phyloP scores from a whole-genome alignment of 228 moss, liverwort and hornwort genomes.

The Sphagnum magellanicum region DNA sequence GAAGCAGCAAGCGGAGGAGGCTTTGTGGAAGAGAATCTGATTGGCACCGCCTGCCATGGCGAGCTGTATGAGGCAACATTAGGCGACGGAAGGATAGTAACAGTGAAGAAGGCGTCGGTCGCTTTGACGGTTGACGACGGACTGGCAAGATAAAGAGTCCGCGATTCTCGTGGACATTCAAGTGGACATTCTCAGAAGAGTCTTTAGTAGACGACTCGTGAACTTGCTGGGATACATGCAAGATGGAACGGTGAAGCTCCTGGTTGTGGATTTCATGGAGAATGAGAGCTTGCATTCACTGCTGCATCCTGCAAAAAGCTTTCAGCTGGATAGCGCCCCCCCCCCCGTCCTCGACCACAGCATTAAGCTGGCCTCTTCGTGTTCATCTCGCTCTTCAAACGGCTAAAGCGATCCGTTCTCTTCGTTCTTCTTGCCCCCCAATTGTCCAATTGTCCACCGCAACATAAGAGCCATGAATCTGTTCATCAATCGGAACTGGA shows the following conservation, averaged over 20 bases:
- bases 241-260: slow-evolving; percentile 27
- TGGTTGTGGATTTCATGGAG: slow-evolving; percentile 43
- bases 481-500: slow-evolving; percentile 37
- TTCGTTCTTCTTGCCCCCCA: slow-evolving; percentile 40
- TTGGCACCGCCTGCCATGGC: slow-evolving; percentile 45
- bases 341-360: too few relatives aligned
- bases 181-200: slow-evolving; percentile 30
- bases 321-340: slow-evolving; percentile 5
- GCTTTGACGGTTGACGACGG: slow-evolving; percentile 13
- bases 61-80: slow-evolving; percentile 36
- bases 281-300: slow-evolving; percentile 38
- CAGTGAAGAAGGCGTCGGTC: slow-evolving; percentile 27
- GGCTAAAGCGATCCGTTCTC: slow-evolving; percentile 32
- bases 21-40: slow-evolving; percentile 19
- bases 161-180: slow-evolving; percentile 40
- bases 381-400: slow-evolving; percentile 38
- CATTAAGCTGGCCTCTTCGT: slow-evolving; percentile 35
- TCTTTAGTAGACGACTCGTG: slow-evolving; percentile 35
- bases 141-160: slow-evolving; percentile 14
- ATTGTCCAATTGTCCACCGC: slow-evolving; percentile 43
- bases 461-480: slow-evolving; percentile 43
- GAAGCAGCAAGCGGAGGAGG: slow-evolving; percentile 22
- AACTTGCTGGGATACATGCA: slow-evolving; percentile 36
- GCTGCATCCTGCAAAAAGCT: slow-evolving; percentile 11
- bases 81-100: slow-evolving; percentile 26